Conservation (phyloP, 225 moss, liverwort and hornwort genomes). For the Bryoerythrophyllum caledonicum region DNA sequence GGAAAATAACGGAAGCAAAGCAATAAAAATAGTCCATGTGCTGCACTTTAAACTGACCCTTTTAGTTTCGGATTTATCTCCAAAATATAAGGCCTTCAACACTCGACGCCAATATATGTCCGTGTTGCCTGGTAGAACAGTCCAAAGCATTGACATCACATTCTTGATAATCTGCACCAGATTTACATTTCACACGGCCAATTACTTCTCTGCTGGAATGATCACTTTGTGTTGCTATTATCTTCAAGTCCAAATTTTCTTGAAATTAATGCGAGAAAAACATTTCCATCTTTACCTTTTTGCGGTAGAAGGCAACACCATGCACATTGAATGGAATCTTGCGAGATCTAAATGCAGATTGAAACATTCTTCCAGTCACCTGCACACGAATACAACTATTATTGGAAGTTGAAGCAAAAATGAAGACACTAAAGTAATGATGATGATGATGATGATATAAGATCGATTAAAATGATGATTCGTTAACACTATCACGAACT, state of each 20-base stretch:
- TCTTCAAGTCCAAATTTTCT: slow-evolving; percentile 2
- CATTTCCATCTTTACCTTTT: slow-evolving; percentile 51
- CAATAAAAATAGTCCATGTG: neutral
- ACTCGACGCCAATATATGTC: slow-evolving; percentile 69
- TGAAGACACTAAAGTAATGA: neutral
- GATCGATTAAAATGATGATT: slow-evolving; percentile 11
- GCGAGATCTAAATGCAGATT: slow-evolving; percentile 75
- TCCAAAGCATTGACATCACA: slow-evolving; percentile 74
- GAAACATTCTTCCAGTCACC: slow-evolving; percentile 86
- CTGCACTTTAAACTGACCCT: slow-evolving; percentile 48
- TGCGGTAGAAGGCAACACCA: slow-evolving; percentile 93
- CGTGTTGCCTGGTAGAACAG: slow-evolving; percentile 73
- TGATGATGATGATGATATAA: neutral
- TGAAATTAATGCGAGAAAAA: slow-evolving; percentile 11
- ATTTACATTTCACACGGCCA: slow-evolving; percentile 13
- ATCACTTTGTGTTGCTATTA: neutral
- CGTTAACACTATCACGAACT: slow-evolving; percentile 19
- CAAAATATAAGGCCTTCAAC: slow-evolving; percentile 76
- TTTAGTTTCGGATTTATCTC: slow-evolving; percentile 72
- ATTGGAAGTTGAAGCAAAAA: neutral
- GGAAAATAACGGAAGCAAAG: neutral
- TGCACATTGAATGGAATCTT: slow-evolving; percentile 98
- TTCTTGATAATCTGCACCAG: slow-evolving; percentile 76
- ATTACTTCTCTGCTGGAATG: slow-evolving; percentile 5
- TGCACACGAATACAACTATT: slow-evolving; percentile 27